A percentile compares a stretch with the other conserved stretches of the same genome.
Evolutionary conservation across 2,329 filamentous ascomycete genomes (phyloP).

Genomic region (Lecanicillium sp.): DNA sequence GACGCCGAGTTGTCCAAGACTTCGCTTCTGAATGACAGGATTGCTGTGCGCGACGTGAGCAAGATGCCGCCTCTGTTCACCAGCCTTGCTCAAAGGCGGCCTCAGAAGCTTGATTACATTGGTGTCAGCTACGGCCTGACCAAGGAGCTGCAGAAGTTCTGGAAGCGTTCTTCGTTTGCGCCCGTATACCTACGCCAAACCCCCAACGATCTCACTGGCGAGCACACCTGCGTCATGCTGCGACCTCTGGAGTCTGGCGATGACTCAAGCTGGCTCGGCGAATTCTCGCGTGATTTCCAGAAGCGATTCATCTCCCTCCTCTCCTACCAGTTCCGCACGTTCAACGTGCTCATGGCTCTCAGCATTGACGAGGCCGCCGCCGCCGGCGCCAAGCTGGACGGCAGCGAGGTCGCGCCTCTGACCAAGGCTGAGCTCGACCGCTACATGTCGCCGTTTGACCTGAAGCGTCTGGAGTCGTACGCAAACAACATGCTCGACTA

Average conservation of each 20-base stretch:
- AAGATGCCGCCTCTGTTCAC: conserved; percentile 92
- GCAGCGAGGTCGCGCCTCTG: conserved; percentile 45
- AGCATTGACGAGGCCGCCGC: conserved; percentile 84
- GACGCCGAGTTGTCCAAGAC: conserved; percentile 74
- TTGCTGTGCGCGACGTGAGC: conserved; percentile 82
- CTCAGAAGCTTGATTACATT: conserved; percentile 79
- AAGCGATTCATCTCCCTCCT: conserved; percentile 84
- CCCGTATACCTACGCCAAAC: conserved; percentile 95
- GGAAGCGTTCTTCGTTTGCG: conserved; percentile 80
- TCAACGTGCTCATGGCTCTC: conserved; percentile 70
- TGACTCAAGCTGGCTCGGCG: conserved; percentile 79
- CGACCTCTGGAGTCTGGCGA: conserved; percentile 64
- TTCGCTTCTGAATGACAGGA: conserved; percentile 76
- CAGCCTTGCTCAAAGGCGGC: conserved; percentile 75
- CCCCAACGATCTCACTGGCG: conserved; percentile 89
- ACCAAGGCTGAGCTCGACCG: conserved; percentile 71
- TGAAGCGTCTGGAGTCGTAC: conserved; percentile 92
- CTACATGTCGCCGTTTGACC: conserved; percentile 80
- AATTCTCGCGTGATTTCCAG: conserved; percentile 90
- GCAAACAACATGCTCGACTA: conserved; percentile 97
- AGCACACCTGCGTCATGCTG: conserved; percentile 97
- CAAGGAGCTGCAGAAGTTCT: conserved; percentile 84
- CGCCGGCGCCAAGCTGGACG: conserved; percentile 61
- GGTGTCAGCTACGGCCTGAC: conserved; percentile 96
- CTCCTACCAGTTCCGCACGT: conserved; percentile 85